Evolutionary conservation across 257 asterid species (phyloP).

Genomic region (Solanum tarapatanum): DNA sequence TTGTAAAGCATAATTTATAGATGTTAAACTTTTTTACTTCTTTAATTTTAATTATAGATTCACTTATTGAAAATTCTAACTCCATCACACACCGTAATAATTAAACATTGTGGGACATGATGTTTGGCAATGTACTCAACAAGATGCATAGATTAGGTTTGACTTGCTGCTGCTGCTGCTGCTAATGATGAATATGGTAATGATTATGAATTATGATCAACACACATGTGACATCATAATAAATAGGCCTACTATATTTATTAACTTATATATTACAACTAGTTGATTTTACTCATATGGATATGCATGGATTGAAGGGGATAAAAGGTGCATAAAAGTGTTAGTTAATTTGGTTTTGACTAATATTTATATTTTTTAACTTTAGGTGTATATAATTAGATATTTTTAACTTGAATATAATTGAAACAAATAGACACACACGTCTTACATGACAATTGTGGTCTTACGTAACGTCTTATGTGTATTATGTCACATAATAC

Average conservation of each 20-base stretch:
- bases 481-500: not conserved
- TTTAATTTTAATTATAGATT: not conserved
- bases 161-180: not conserved
- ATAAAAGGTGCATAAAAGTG: no score
- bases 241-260: slow-evolving; percentile 5
- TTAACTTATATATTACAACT: not conserved
- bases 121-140: not conserved
- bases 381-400: no score
- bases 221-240: slow-evolving; percentile 40
- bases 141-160: not conserved
- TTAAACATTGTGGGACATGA: not conserved
- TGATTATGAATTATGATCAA: not conserved
- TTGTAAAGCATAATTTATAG: not conserved
- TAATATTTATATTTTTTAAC: no score
- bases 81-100: not conserved
- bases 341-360: not conserved
- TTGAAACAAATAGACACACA: no score
- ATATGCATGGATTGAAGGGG: not conserved
- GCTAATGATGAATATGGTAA: not conserved
- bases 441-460: accelerated
- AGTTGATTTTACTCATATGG: not conserved
- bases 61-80: not conserved
- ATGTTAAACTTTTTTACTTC: not conserved
- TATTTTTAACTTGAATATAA: no score
- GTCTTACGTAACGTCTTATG: accelerated